phyloP scores from a whole-genome alignment of 2,329 filamentous ascomycete genomes.

The Huntiella abstrusa region DNA sequence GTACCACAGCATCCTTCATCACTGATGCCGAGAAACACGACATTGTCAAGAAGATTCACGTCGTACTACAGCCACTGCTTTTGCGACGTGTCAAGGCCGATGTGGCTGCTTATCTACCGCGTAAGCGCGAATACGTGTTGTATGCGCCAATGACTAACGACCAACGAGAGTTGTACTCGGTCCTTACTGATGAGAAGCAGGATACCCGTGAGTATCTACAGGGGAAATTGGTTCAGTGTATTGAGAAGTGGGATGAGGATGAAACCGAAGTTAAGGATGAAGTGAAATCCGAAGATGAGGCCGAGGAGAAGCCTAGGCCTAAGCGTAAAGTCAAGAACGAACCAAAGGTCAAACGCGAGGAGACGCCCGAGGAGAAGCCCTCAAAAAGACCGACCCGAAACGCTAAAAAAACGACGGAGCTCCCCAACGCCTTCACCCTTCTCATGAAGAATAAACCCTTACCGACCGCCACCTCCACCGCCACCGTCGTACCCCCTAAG shows the following conservation, averaged over 20 bases:
- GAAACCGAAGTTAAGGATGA: too few species aligned
- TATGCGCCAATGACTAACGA: conserved; percentile 83
- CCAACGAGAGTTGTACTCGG: conserved; percentile 75
- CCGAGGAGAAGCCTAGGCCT: background rate
- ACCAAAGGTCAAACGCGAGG: background rate
- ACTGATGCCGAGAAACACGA: conserved; percentile 47
- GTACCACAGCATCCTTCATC: conserved; percentile 58
- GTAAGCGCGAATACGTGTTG: conserved; percentile 89
- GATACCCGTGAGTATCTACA: conserved; percentile 63
- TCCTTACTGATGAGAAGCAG: conserved; percentile 34
- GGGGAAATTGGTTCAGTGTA: conserved; percentile 50
- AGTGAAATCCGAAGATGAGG: conserved; percentile 3
- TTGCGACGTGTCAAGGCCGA: conserved; percentile 81
- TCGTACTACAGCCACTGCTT: conserved; percentile 80
- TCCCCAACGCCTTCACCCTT: conserved; percentile 29
- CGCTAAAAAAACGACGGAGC: too few species aligned
- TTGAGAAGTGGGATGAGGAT: conserved; percentile 20
- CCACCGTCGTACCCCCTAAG: background rate
- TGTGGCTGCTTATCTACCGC: conserved; percentile 77
- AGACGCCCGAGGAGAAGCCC: background rate
- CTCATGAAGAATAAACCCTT: conserved; percentile 27
- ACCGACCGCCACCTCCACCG: background rate
- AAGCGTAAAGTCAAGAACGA: background rate
- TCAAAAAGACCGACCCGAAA: too few species aligned
- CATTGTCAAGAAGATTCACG: conserved; percentile 57